Base-by-base conservation (phyloP, 345 rosid genomes). In the Nasturtium officinale region DNA sequence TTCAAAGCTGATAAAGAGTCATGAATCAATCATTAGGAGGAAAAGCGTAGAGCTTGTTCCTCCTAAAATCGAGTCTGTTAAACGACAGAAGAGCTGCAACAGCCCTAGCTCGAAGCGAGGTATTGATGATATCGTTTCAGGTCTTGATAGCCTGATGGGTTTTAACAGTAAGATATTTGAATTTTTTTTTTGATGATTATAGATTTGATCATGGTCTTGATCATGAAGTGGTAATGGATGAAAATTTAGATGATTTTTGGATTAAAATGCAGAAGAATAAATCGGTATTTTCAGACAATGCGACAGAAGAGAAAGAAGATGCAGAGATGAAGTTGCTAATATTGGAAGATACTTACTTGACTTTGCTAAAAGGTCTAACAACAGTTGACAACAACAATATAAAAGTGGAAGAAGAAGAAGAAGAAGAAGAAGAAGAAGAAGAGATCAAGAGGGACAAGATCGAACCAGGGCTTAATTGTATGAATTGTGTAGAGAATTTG, bases 1-100 rank as follows among this genome's bases (percentile, higher is more conserved):
- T 61, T 82, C 91, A 1, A 83, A 83, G 83, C 42, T 88, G 81
- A 83, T 86, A 66, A 82, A 86, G 83, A 85, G 74, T 73, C 93
- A 88, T 40, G 91, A 86, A 80, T 83, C 84, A 4, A 78, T 83
- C 60, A 90, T 86, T 61, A 79, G 81, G 26, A 83, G 60, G 79
- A 86, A 84, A 48, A 73, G 76, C 5, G 76, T 83, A 78, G 90
- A 83, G 78, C 62, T 77, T 29, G 73, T 5, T 72, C 51, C 72
- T 21, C 58, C 42, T 0, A 77, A 48, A 23, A 64, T 71, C 0
- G 80, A 70, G 55, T 42, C 51, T 55, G 16, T 58, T 12, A 53
- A 58, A 75, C 79, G 68, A 63, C 84, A 77, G 20, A 82, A 62
- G 68, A 82, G 77, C 28, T 46, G 45, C 16, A 48, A 62, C 13